A percentile compares a stretch with the other conserved stretches of the same genome.
Evolutionary conservation across 495 filamentous ascomycete genomes (phyloP).

Genomic region (Talaromyces ruber): DNA sequence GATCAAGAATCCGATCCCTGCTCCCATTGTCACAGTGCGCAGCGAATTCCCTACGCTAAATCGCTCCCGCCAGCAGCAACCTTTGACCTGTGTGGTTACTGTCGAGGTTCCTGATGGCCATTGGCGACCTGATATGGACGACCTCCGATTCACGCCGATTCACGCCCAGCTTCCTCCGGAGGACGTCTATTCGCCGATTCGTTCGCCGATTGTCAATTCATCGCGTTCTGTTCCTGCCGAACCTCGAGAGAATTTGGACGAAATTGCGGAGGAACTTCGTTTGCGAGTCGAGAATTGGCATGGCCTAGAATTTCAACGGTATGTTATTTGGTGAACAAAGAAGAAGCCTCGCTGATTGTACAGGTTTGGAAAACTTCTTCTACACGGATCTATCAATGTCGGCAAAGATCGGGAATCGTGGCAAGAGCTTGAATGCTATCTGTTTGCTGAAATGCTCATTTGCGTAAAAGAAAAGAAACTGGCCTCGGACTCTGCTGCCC

Average conservation of each 20-base stretch:
- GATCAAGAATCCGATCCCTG: slow-evolving; percentile 83
- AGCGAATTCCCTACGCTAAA: slow-evolving; percentile 95
- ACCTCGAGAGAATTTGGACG: slow-evolving; percentile 60
- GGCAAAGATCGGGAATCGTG: slow-evolving; percentile 95
- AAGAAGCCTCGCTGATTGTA: slow-evolving; percentile 1
- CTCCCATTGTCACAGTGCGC: slow-evolving; percentile 83
- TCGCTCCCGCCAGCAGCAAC: slow-evolving; percentile 88
- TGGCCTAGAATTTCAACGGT: slow-evolving; percentile 90
- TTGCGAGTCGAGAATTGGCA: slow-evolving; percentile 96
- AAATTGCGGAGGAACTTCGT: slow-evolving; percentile 80
- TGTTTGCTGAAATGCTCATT: slow-evolving; percentile 99
- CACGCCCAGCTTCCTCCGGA: slow-evolving; percentile 44
- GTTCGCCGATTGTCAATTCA: slow-evolving; percentile 21
- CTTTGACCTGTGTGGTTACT: slow-evolving; percentile 86
- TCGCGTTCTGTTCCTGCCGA: slow-evolving; percentile 27
- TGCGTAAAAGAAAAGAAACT: slow-evolving; percentile 95
- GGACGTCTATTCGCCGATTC: slow-evolving; percentile 24
- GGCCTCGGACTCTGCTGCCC: slow-evolving; percentile 49
- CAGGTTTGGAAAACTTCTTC: slow-evolving; percentile 87
- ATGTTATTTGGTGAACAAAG: slow-evolving; percentile 14
- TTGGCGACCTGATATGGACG: slow-evolving; percentile 81
- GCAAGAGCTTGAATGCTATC: slow-evolving; percentile 96
- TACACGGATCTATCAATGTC: slow-evolving; percentile 86
- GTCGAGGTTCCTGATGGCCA: slow-evolving; percentile 91
- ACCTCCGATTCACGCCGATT: slow-evolving; percentile 58